Percentiles rank a stretch among this genome's conserved stretches.
Conservation (phyloP, 768 basidiomycete species). For the Cystoderma amianthinum region DNA sequence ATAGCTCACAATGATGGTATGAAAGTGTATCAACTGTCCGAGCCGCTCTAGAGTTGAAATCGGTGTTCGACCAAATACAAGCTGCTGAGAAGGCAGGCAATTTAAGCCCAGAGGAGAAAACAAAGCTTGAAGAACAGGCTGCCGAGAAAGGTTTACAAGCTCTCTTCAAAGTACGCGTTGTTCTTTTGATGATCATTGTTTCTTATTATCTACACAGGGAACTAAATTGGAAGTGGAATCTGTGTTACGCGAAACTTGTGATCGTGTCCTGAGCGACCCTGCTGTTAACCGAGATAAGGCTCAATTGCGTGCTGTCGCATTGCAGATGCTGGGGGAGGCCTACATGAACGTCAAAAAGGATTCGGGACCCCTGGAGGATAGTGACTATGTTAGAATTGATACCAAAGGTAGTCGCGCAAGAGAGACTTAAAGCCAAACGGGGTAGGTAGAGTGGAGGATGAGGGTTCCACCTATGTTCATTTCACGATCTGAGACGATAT, state of each 20-base stretch:
- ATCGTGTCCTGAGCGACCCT: slow-evolving; percentile 63
- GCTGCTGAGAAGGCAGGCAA: slow-evolving; percentile 85
- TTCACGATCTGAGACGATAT: slow-evolving; percentile 1
- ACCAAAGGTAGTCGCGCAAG: slow-evolving; percentile 55
- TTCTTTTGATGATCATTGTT: too few relatives aligned
- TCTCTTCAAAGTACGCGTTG: slow-evolving; percentile 65
- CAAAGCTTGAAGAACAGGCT: slow-evolving; percentile 82
- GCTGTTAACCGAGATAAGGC: slow-evolving; percentile 49
- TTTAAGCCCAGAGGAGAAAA: slow-evolving; percentile 70
- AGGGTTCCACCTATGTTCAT: background rate
- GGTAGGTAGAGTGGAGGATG: background rate
- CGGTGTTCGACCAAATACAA: slow-evolving; percentile 87
- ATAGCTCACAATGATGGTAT: background rate
- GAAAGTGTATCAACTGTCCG: slow-evolving; percentile 76
- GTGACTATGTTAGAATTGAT: slow-evolving; percentile 79
- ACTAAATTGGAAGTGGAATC: slow-evolving; percentile 90
- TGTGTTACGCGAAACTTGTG: slow-evolving; percentile 83
- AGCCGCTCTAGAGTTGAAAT: slow-evolving; percentile 83
- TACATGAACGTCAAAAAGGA: slow-evolving; percentile 70
- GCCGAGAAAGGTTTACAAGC: slow-evolving; percentile 91
- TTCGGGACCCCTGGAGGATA: slow-evolving; percentile 43
- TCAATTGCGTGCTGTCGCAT: slow-evolving; percentile 67
- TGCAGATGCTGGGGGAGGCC: slow-evolving; percentile 82
- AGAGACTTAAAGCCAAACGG: slow-evolving; percentile 9
- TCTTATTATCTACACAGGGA: slow-evolving; percentile 62